These are phyloP conservation scores for Hibiscus syriacus DNA, from an alignment of 345 rosid species.

Conservation along the genomic window DNA sequence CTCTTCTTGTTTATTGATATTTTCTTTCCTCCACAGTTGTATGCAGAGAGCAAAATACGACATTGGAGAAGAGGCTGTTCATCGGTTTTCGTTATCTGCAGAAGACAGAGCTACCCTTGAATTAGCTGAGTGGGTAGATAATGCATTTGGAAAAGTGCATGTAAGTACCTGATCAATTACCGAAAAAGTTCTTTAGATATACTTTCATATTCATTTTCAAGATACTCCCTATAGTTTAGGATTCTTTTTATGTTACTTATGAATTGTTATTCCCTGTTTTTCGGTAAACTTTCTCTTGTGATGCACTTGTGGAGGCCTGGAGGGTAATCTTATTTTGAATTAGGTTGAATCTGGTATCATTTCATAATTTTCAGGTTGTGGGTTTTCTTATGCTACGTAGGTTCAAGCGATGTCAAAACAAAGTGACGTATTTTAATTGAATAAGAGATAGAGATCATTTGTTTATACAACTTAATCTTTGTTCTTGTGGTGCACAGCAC, in stretches of 20 bases:
- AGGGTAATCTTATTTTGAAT: background rate
- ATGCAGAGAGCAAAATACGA: constrained; percentile 94
- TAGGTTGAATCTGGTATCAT: background rate
- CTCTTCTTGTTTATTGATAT: constrained; percentile 10
- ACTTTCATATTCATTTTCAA: background rate
- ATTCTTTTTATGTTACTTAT: background rate
- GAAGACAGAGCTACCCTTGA: constrained; percentile 97
- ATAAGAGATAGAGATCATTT: background rate
- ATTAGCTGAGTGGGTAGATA: constrained; percentile 93
- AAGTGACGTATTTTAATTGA: background rate
- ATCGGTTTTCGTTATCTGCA: constrained; percentile 85
- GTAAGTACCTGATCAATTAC: constrained; percentile 38
- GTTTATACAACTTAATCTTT: background rate
- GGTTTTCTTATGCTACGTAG: background rate
- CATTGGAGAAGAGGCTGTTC: constrained; percentile 91
- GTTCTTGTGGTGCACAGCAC: background rate
- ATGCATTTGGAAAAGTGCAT: constrained; percentile 59
- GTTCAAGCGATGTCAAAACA: background rate
- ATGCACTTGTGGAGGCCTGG: background rate
- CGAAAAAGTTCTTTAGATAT: constrained; percentile 1
- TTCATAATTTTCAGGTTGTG: background rate
- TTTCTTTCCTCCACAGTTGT: constrained; percentile 46
- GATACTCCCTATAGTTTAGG: background rate
- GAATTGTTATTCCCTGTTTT: background rate
- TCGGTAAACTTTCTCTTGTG: background rate